Evolutionary conservation across 495 filamentous ascomycete genomes (phyloP), one percentile per base, ranked within the genome.

Genomic region (Sphaerosporella brunnea): DNA sequence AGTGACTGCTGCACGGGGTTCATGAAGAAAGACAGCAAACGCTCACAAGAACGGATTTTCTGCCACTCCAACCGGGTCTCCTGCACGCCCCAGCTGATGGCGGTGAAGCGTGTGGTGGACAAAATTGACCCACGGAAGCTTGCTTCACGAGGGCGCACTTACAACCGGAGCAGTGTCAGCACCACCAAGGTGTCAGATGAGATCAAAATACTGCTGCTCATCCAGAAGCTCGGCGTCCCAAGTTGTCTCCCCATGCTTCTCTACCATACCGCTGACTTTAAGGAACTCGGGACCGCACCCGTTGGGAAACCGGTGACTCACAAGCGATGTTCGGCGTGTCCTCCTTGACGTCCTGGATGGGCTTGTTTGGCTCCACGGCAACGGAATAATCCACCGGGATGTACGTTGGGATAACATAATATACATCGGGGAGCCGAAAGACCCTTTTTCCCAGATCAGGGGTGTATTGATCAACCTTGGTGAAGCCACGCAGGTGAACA

Each of bases 341-440:
- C 36, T 48, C 2, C 1, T 2, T 11, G 47, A 16, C 9, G 47
- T 49, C 1, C 23, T 43, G 0, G 18, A 32, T 3, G 47, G 18
- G 0, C 4, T 49, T 2, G 23, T 40, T 15, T 49, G 47, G 47
- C 37, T 42, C 7, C 36, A 49, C 15, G 0, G 7, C 1, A n/a
- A 42, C 1, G n/a, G 41, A 0, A 42, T 49, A 8, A 15, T 42
- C 7, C 47, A 49, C 36, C 24, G 47, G 0, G 47, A 49, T n/a
- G 24, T 49, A 0, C 36, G 47, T 3, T 41, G 23, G 36, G 36
- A 41, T 7, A 49, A 49, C 16, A 49, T 49, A 10, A 10, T 49
- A 7, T 7, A 7, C 28, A 32, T 32, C 5, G 7, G 13, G 7
- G 13, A 5, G 13, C 28, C 28, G 7, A n/a, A n/a, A n/a, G 28